These are phyloP conservation scores for Xanthoparmelia taractica DNA, from an alignment of 495 filamentous ascomycete species.

Conservation along the genomic window DNA sequence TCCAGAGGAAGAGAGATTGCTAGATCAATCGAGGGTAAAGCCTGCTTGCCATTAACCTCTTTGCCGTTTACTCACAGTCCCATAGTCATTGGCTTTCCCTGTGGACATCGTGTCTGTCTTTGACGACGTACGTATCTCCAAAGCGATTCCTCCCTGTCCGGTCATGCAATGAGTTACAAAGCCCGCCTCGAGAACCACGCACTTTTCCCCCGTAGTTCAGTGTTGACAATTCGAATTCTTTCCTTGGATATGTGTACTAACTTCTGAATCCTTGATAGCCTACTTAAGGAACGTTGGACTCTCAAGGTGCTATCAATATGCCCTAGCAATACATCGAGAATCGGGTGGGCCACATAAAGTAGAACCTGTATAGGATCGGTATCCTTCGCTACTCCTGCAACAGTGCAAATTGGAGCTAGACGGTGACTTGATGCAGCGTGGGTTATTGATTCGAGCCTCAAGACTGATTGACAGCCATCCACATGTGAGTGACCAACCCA, in stretches of 20 bases:
- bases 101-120: constrained; percentile 8
- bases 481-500: background rate
- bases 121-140: constrained; percentile 1
- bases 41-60: background rate
- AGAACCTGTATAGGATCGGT: background rate
- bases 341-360: background rate
- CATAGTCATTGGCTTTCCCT: constrained; percentile 1
- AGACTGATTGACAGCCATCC: background rate
- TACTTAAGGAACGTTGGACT: background rate
- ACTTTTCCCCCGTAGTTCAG: background rate
- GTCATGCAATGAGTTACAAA: background rate
- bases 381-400: no score
- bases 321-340: background rate
- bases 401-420: background rate
- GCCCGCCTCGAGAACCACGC: background rate
- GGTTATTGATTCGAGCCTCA: background rate
- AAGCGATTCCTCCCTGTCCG: background rate
- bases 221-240: background rate
- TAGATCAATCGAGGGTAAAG: constrained; percentile 6
- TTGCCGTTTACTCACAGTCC: background rate
- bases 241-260: background rate
- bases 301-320: background rate
- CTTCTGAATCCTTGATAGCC: background rate
- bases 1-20: constrained; percentile 6
- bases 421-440: background rate